Evolutionary conservation across 2,329 filamentous ascomycete genomes (phyloP).

Genomic region (Madurella mycetomatis): DNA sequence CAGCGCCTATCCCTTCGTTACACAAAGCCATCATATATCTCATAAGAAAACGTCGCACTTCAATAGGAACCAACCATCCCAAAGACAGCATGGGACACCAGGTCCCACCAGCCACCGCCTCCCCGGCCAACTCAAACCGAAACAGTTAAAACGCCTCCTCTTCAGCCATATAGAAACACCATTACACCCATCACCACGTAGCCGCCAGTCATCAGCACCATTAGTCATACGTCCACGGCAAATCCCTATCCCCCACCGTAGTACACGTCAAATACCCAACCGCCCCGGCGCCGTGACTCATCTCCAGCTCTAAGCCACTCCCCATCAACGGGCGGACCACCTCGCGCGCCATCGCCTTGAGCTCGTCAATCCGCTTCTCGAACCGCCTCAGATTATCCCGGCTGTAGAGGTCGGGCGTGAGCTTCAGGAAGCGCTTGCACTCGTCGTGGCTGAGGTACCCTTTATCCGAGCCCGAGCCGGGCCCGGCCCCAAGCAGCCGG

Average conservation of each 20-base stretch:
- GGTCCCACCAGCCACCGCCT: background rate
- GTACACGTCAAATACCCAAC: slow-evolving; percentile 51
- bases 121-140: background rate
- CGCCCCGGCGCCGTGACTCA: slow-evolving; percentile 40
- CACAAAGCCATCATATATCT: slow-evolving; percentile 17
- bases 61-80: background rate
- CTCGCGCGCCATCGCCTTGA: slow-evolving; percentile 79
- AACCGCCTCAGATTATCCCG: slow-evolving; percentile 82
- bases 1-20: slow-evolving; percentile 15
- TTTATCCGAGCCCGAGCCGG: slow-evolving; percentile 1
- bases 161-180: background rate
- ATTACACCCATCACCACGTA: background rate
- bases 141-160: background rate
- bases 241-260: slow-evolving; percentile 43
- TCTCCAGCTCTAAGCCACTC: slow-evolving; percentile 76
- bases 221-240: slow-evolving; percentile 45
- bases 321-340: slow-evolving; percentile 81
- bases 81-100: slow-evolving; percentile 5
- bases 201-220: background rate
- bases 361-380: slow-evolving; percentile 81
- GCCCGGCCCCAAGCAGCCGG: slow-evolving; percentile 62
- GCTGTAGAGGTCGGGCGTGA: slow-evolving; percentile 75
- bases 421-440: slow-evolving; percentile 83
- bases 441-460: slow-evolving; percentile 79
- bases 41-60: slow-evolving; percentile 5